These are phyloP conservation scores for Catharanthus roseus DNA, from an alignment of 257 asterid species.

Conservation along the genomic window DNA sequence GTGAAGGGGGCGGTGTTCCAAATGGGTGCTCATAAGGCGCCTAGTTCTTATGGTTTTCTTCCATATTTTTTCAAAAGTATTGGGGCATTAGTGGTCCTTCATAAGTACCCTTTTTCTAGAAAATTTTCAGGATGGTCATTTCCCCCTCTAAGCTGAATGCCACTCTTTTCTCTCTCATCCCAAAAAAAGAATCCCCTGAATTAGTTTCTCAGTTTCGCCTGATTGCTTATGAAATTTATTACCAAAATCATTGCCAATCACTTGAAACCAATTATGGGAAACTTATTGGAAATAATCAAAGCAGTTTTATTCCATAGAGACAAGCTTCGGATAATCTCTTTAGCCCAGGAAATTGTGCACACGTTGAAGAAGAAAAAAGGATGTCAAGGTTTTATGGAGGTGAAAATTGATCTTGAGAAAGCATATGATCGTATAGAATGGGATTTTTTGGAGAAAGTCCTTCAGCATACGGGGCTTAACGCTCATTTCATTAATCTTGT, in stretches of 20 bases:
- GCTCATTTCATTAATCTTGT: background rate
- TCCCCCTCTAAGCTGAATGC: background rate
- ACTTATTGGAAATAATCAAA: background rate
- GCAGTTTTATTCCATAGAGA: background rate
- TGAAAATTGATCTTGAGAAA: background rate
- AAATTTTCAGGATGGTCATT: background rate
- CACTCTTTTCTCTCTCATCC: background rate
- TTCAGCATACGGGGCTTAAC: background rate
- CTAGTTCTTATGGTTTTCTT: too few relatives aligned
- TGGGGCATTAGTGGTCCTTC: background rate
- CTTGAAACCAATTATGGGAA: background rate
- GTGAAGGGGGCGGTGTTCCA: background rate
- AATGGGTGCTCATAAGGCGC: background rate
- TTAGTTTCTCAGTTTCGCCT: background rate
- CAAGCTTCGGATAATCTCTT: background rate
- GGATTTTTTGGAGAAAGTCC: background rate
- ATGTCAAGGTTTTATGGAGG: background rate
- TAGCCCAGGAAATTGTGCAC: background rate
- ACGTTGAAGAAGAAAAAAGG: background rate
- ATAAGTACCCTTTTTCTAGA: too few relatives aligned
- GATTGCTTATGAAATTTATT: background rate
- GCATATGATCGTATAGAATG: too few relatives aligned
- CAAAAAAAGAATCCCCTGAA: background rate
- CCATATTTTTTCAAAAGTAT: too few relatives aligned
- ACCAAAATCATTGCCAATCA: background rate